Conservation (phyloP, 2,329 filamentous ascomycete species). For the Colletotrichum siamense region DNA sequence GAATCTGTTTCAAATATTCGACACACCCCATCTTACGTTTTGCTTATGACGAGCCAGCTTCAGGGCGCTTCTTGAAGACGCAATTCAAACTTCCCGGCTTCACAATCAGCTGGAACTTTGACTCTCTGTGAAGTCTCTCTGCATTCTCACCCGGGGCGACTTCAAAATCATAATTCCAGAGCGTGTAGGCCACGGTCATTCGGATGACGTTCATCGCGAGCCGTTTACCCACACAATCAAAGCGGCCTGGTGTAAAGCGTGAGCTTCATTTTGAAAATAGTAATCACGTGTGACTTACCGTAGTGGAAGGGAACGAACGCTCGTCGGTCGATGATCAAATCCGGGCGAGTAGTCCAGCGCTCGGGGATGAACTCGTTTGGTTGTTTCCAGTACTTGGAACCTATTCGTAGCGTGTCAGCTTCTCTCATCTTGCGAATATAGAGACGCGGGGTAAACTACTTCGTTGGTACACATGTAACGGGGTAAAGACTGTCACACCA, state of each 20-base stretch:
- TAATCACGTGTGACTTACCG: not conserved
- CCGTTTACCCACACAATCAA: conserved; percentile 14
- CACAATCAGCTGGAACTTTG: conserved; percentile 4
- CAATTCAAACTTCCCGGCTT: conserved; percentile 12
- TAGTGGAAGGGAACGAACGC: conserved; percentile 15
- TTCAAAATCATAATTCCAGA: conserved; percentile 18
- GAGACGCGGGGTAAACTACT: not conserved
- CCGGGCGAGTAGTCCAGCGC: conserved; percentile 26
- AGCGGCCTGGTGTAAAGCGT: not conserved
- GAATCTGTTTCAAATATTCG: no score
- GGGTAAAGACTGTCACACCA: conserved; percentile 11
- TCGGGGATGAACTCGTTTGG: conserved; percentile 26
- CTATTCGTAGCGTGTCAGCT: not conserved
- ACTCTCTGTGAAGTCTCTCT: not conserved
- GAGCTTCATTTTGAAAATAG: not conserved
- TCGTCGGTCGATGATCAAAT: conserved; percentile 24
- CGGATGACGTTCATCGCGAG: conserved; percentile 11
- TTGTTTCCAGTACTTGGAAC: conserved; percentile 11
- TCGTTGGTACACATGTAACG: conserved; percentile 5
- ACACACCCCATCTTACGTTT: no score
- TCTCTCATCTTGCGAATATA: not conserved
- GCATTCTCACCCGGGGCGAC: conserved; percentile 16
- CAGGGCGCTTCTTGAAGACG: not conserved
- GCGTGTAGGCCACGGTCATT: conserved; percentile 10
- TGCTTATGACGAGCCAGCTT: not conserved